Percentiles rank a stretch among this genome's conserved stretches.
Conservation (phyloP, 139 green algal species). For the Edaphochlamys debaryana region DNA sequence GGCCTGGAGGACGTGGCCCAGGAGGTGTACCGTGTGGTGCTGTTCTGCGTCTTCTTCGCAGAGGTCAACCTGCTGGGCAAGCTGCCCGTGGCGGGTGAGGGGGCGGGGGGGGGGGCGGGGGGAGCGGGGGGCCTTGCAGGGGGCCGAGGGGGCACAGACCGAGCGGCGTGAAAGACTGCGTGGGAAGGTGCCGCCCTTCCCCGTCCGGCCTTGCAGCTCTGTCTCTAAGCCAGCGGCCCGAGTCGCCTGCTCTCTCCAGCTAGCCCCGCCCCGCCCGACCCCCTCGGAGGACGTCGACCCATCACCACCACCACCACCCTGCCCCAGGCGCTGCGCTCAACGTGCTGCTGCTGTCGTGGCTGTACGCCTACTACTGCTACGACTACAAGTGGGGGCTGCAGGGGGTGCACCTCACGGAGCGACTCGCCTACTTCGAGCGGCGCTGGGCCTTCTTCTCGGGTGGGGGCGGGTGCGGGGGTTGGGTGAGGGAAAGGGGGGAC, state of each 20-base stretch:
- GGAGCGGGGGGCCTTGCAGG: too few species aligned
- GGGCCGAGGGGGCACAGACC: too few species aligned
- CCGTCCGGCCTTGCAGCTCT: too few species aligned
- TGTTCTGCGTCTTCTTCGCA: constrained; percentile 74
- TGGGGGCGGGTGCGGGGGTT: neutral
- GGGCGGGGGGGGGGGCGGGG: too few species aligned
- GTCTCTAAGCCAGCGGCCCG: too few species aligned
- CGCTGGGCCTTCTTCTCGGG: constrained; percentile 85
- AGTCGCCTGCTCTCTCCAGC: too few species aligned
- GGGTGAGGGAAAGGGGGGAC: too few species aligned
- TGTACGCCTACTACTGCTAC: constrained; percentile 90
- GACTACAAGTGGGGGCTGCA: constrained; percentile 86
- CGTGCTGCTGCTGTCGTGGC: constrained; percentile 74
- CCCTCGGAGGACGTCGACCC: too few species aligned
- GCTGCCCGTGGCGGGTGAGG: constrained; percentile 62
- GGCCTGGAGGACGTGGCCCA: constrained; percentile 63
- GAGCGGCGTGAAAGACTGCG: too few species aligned
- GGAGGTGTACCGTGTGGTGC: constrained; percentile 73
- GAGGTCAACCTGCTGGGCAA: constrained; percentile 58
- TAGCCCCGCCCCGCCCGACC: too few species aligned
- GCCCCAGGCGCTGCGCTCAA: constrained; percentile 61
- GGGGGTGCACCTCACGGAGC: constrained; percentile 57
- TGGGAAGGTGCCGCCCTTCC: too few species aligned
- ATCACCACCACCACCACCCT: too few species aligned
- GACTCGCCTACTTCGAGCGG: constrained; percentile 77